Percentiles rank a stretch among this genome's conserved stretches.
These are phyloP conservation scores for Phaseolus lunatus DNA, from an alignment of 306 rosid genomes.

Conservation along the genomic window DNA sequence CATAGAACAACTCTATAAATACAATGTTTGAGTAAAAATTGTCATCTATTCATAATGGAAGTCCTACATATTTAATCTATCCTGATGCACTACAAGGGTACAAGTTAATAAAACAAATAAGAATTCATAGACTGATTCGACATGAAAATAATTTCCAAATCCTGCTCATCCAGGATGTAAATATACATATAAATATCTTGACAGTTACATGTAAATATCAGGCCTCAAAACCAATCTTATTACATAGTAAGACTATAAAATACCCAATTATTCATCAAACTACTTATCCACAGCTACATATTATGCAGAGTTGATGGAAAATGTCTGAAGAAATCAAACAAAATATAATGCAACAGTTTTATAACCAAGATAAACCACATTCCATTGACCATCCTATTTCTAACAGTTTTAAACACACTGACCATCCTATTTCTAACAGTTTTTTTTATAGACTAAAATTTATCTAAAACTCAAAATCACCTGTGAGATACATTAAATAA, in stretches of 20 bases:
- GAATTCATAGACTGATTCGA: conserved; percentile 19
- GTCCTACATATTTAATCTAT: conserved; percentile 19
- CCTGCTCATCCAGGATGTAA: conserved; percentile 12
- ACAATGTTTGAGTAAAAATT: conserved; percentile 2
- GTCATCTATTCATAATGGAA: conserved; percentile 4
- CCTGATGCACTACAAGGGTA: conserved; percentile 2
- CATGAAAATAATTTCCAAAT: conserved; percentile 10
- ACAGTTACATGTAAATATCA: not conserved
- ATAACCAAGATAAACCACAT: conserved; percentile 3
- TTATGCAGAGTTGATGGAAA: conserved; percentile 11
- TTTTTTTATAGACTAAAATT: too few relatives aligned
- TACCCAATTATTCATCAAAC: not conserved
- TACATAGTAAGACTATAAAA: not conserved
- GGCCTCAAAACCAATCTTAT: not conserved
- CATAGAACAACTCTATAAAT: conserved; percentile 34
- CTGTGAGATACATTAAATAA: too few relatives aligned
- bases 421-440: too few relatives aligned
- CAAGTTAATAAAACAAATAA: conserved; percentile 10
- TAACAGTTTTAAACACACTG: too few relatives aligned
- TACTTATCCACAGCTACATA: conserved; percentile 14
- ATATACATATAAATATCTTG: not conserved
- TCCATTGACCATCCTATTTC: not conserved
- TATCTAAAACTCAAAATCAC: too few relatives aligned
- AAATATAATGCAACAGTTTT: conserved; percentile 2
- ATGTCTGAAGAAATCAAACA: not conserved